Base-by-base conservation (phyloP, 805 yeast species). In the Limtongozyma cylindracea region DNA sequence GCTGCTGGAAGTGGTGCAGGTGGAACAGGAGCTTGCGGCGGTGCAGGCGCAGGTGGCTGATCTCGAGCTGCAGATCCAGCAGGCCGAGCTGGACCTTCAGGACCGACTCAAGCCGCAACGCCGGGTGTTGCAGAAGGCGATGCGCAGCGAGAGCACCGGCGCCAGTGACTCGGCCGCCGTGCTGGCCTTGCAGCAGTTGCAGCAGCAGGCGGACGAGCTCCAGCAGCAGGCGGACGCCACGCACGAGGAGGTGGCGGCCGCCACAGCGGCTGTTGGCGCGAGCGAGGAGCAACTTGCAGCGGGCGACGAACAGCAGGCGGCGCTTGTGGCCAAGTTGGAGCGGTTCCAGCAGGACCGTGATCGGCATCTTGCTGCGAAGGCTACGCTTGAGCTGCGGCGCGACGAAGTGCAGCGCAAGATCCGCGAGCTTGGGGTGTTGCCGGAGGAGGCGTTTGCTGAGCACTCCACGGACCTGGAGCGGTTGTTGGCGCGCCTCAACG, bases 351-450 rank as follows among this genome's bases (percentile, higher is more conserved):
- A 67, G 29, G 43, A 37, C n/a, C 55, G 71, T 0, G 92, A 78
- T 33, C 67, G 59, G 25, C 50, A 53, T 5, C 45, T 72, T 30
- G 56, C 72, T 11, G 69, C 61, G 33, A 73, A 66, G 29, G 52
- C 72, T 2, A 37, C 69, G 4, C 43, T 77, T 21, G 37, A 48
- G 4, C 47, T 53, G 19, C 56, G 92, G 29, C 56, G 74, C 27
- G 76, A 71, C 21, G 91, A 74, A 30, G 41, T 76, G 12, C 69
- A 66, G 29, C 61, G 56, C 27, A 73, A 63, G 34, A 68, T 80
- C 15, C 55, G 82, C 28, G 91, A 74, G 19, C 45, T 82, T 19
- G 95, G 95, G n/a, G 74, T 73, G 3, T 49, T 84, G 10, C 84
- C 94, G 0, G 94, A 80, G 34, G 80, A 74, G 24, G 80, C 88